These are phyloP conservation scores for Populus nigra DNA, from an alignment of 345 rosid genomes.

Conservation along the genomic window DNA sequence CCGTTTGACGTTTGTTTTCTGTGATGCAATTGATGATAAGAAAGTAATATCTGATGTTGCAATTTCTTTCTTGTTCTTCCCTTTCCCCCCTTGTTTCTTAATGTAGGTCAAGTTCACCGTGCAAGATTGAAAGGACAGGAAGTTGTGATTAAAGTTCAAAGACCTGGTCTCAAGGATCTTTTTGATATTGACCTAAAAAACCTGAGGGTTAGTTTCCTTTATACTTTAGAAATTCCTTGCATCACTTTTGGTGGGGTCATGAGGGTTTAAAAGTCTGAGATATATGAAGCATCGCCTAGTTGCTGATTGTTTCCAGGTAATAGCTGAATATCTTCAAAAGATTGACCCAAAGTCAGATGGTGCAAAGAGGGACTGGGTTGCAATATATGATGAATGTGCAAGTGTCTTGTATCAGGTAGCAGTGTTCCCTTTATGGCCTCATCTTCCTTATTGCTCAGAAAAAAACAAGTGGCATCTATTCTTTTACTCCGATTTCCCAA, in stretches of 20 bases:
- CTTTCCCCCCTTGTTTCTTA: background rate
- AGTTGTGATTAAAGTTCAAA: conserved; percentile 89
- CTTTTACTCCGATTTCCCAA: background rate
- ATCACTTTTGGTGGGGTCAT: background rate
- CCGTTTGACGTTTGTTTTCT: conserved; percentile 1
- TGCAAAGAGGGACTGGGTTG: conserved; percentile 99
- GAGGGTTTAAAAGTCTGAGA: conserved; percentile 17
- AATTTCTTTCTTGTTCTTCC: background rate
- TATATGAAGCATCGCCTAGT: background rate
- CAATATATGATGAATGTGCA: conserved; percentile 99
- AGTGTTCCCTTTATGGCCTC: conserved; percentile 10
- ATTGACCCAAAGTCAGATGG: conserved; percentile 98
- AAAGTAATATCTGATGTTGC: background rate
- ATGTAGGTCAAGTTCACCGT: conserved; percentile 93
- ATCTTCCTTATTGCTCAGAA: background rate
- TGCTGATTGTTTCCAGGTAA: conserved; percentile 51
- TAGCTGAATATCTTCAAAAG: conserved; percentile 96
- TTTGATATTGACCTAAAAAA: conserved; percentile 96
- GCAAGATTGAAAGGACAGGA: conserved; percentile 89
- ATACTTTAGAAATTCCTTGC: background rate
- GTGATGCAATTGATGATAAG: conserved; percentile 1
- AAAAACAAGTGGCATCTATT: background rate
- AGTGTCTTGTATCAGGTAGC: conserved; percentile 80
- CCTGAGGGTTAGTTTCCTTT: conserved; percentile 63
- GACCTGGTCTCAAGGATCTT: conserved; percentile 95